Evolutionary conservation across 176 grass and related monocot species (phyloP), one percentile per base, ranked within the genome.

Genomic region (Paspalum vaginatum): DNA sequence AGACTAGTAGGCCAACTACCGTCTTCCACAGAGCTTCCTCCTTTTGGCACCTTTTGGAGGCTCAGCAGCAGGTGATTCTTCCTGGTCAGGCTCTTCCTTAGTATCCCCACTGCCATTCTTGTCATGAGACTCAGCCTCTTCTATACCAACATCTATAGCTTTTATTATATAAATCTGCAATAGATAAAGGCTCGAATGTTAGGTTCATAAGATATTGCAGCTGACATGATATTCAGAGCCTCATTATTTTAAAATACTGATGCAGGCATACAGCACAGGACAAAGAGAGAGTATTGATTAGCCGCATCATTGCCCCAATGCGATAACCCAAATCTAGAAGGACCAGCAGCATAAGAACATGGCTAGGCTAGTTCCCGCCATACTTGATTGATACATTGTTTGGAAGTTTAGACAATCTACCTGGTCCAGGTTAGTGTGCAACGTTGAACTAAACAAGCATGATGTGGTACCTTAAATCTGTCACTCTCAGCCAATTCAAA

Each of bases 91-190:
- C 44, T 83, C 84, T 82, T 93, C 86, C 55, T 85, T 77, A 13
- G 55, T 81, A 42, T 59, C 55, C 57, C 20, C 51, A 78, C 18
- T 83, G 55, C 38, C 67, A 68, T 77, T 74, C 75, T 79, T 81
- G 25, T 75, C 63, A 64, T 89, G 70, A 50, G 58, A 11, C n/a
- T 82, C 54, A 4, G 41, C 65, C 46, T 86, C 80, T 59, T 88
- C 39, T 80, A 9, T 83, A 45, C 77, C 61, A 73, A 93, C 90
- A 69, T 97, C 90, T 9, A 87, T 84, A 63, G 92, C 92, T 77
- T 98, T 98, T 46, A 89, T 77, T 79, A 98, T 95, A 81, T 95
- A 91, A 72, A 98, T 85, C 95, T 95, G 90, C 68, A 85, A 73
- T 43, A 52, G 63, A 52, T 45, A n/a, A 26, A 44, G 14, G 87